Evolutionary conservation across 257 asterid species (phyloP), one percentile per base, ranked within the genome.

Genomic region (Craterostigma plantagineum): DNA sequence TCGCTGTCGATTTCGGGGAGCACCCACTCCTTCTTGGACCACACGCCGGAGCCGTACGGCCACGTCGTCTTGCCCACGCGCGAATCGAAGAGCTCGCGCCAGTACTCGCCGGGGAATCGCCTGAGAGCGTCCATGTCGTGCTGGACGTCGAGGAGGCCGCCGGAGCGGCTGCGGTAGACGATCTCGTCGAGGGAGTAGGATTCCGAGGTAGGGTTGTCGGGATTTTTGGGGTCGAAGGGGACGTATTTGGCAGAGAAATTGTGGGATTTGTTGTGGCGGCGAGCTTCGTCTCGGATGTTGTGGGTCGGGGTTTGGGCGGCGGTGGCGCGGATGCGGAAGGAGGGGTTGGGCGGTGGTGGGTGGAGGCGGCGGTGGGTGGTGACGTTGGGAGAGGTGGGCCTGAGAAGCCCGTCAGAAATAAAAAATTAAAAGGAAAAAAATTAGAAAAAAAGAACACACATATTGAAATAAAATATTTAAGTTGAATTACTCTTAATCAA

Each of bases 21-120:
- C 10, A 79, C 91, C 93, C 93, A 76, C 57, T 79, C 93, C 35
- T 79, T 79, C 57, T 79, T 79, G 10, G 93, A 79, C 93, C 93
- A 79, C n/a, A 79, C 93, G 7, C 93, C 93, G 0, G 91, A 76
- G 0, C 93, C 93, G 27, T 80, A 80, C 1, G 93, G 91, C 93
- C 93, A 80, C 7, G 76, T 76, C 14, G 93, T 80, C 62, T 76
- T 80, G n/a, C 5, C 93, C 93, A 76, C 77, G 45, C 93, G 91
- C 6, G 93, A 80, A 37, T 80, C 91, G 57, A 80, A 80, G 0
- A 80, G 56, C 34, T 61, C 11, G 0, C 78, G 68, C 93, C 93
- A 80, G 55, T 80, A 80, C 35, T 70, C 69, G 14, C 93, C 93
- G 58, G 73, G 57, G n/a, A 65, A 80, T 34, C 73, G 61, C 68